Evolutionary conservation across 257 asterid species (phyloP), one percentile per base, ranked within the genome.

Genomic region (Capsicum baccatum): DNA sequence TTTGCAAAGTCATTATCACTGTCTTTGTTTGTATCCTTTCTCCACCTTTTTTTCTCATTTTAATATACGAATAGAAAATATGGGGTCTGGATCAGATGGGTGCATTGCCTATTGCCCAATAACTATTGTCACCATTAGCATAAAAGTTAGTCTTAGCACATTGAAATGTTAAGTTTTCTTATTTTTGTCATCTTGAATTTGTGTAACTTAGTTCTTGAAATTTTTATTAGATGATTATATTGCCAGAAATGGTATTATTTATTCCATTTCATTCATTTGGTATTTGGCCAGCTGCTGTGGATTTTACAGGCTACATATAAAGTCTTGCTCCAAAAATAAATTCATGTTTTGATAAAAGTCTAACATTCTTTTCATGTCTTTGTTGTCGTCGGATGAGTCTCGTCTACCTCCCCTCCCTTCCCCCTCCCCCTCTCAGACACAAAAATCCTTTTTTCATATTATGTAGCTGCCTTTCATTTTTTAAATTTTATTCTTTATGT

Each of bases 31-130:
- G 37, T 73, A 48, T 73, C 42, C 56, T 50, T 17, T 73, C 81
- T 74, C 47, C 63, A 54, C 48, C 81, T 21, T 12, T 76, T 76
- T 26, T 76, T 50, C 26, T 76, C 26, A 63, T 76, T 76, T 76
- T 21, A 76, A 76, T 8, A 50, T 50, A 4, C 9, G 1, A 26
- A 52, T n/a, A 52, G 42, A 52, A 76, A 52, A 12, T 54, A 48
- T 76, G 62, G 26, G 81, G 63, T 52, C 64, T 52, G 26, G 60
- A 76, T 44, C 26, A 26, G 2, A 52, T 76, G 64, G 81, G 48
- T 76, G 48, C 48, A 52, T 13, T 52, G 63, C 15, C 81, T 76
- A 8, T 13, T 76, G 44, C 64, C 26, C 8, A 52, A 76, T 63
- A 21, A 26, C 81, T 74, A 39, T 50, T 21, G 26, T 68, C 0